Base-by-base conservation (phyloP, 2,329 filamentous ascomycete genomes). In the Colletotrichum gloeosporioides region DNA sequence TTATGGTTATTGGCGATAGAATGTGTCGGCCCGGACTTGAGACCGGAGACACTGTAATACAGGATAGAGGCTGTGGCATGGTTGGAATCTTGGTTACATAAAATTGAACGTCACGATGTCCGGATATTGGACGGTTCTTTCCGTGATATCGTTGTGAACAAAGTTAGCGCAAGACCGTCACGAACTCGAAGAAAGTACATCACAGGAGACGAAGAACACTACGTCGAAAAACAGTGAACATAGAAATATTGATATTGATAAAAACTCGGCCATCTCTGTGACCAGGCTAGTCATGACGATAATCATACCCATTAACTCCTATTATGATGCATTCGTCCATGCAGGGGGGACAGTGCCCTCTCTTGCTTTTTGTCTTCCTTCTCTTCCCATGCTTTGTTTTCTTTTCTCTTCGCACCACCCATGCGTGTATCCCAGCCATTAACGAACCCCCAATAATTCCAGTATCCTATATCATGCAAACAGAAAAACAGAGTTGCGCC, bases 281-380 rank as follows among this genome's bases (percentile, higher is more conserved):
- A 64, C 64, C 69, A 73, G 69, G 73, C 57, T 64, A 70, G 68
- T 63, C 39, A 68, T 68, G 57, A 53, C 57, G 39, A 12, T 63
- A 73, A 64, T 36, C 63, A 63, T 73, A 53, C 55, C 69, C 69
- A 16, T 67, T 73, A 73, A 76, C 73, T 73, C 73, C 73, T 49
- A 62, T 69, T 73, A 69, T 13, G 61, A 76, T 76, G 73, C 73
- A 73, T 25, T 57, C 49, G 32, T 64, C 55, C 69, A 10, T 31
- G 27, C 63, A 27, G 15, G 39, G n/a, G 18, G 12, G 29, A 36
- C 25, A 65, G 32, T 29, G 27, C 12, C 59, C 55, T 63, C 64
- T 62, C 32, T 31, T 22, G 18, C 18, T 68, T 68, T 69, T 62
- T 62, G 27, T 61, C 25, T 61, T 32, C 57, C 57, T 53, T 73